These are phyloP conservation scores for Moricandia moricandioides DNA, from an alignment of 345 rosid genomes.

Conservation along the genomic window DNA sequence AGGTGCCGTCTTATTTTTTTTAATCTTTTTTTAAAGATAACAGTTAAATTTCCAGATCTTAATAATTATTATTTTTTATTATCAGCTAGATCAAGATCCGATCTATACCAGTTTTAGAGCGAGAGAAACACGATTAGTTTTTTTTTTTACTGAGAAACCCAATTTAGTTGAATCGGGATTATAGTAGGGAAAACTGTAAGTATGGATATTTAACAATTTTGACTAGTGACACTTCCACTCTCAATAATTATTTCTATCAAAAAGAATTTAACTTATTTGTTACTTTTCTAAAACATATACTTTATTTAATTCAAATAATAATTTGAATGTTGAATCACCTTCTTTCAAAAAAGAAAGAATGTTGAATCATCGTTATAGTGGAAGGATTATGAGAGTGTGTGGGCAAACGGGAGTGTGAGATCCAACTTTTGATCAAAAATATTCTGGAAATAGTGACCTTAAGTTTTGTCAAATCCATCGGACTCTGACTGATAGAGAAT, in stretches of 20 bases:
- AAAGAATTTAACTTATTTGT: not conserved
- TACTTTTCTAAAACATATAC: not conserved
- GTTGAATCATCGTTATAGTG: not conserved
- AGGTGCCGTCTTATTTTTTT: not conserved
- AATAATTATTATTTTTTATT: too few relatives aligned
- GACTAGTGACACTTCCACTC: not conserved
- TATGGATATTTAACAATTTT: not conserved
- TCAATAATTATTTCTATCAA: not conserved
- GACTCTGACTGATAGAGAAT: conserved; percentile 30
- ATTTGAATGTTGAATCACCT: not conserved
- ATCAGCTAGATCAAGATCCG: not conserved
- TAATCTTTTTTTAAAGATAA: too few relatives aligned
- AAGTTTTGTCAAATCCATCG: conserved; percentile 61
- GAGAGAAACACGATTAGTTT: too few relatives aligned
- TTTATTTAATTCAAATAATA: not conserved
- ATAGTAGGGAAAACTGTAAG: not conserved
- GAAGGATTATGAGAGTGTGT: not conserved
- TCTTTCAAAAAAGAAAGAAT: too few relatives aligned
- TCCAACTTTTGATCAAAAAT: conserved; percentile 27
- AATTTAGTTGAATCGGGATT: too few relatives aligned
- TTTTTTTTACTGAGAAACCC: too few relatives aligned
- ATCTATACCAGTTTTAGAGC: too few relatives aligned
- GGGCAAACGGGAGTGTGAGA: not conserved
- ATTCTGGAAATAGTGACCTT: conserved; percentile 42
- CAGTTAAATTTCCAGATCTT: not conserved